Percentiles rank a stretch among this genome's conserved stretches.
Conservation (phyloP, 352 stramenopile species). For the Hyaloperonospora brassicae region DNA sequence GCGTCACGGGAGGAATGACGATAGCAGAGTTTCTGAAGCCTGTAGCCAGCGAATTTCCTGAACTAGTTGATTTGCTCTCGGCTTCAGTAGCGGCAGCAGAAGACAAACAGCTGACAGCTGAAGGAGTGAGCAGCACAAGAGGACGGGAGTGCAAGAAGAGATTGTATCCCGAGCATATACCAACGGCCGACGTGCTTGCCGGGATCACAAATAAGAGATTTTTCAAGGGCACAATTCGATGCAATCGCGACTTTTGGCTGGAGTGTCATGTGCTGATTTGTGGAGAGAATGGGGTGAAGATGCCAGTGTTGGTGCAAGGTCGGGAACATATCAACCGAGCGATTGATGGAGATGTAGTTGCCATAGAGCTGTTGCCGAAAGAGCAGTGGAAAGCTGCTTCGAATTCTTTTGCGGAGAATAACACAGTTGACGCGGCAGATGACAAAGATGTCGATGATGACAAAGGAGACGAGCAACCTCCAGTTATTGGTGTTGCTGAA, state of each 20-base stretch:
- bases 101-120: conserved; percentile 18
- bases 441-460: conserved; percentile 38
- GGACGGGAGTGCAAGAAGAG: conserved; percentile 33
- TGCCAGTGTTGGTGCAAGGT: conserved; percentile 65
- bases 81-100: conserved; percentile 27
- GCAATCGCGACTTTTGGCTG: conserved; percentile 80
- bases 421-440: conserved; percentile 29
- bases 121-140: conserved; percentile 38
- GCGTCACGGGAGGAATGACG: conserved; percentile 44
- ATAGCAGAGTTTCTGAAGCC: conserved; percentile 58
- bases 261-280: conserved; percentile 80
- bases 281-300: conserved; percentile 45
- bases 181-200: conserved; percentile 65
- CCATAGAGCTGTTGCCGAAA: conserved; percentile 89
- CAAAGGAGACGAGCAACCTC: conserved; percentile 28
- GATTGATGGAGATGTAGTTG: conserved; percentile 97
- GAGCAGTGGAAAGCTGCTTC: conserved; percentile 69
- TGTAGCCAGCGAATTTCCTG: conserved; percentile 32
- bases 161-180: conserved; percentile 73
- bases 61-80: conserved; percentile 54
- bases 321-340: conserved; percentile 92
- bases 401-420: conserved; percentile 53
- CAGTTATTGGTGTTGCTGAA: conserved; percentile 42
- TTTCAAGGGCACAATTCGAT: conserved; percentile 85
- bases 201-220: conserved; percentile 85